Conservation (phyloP, 1,284 basidiomycete genomes). For the Singerocomus rubriflavus region DNA sequence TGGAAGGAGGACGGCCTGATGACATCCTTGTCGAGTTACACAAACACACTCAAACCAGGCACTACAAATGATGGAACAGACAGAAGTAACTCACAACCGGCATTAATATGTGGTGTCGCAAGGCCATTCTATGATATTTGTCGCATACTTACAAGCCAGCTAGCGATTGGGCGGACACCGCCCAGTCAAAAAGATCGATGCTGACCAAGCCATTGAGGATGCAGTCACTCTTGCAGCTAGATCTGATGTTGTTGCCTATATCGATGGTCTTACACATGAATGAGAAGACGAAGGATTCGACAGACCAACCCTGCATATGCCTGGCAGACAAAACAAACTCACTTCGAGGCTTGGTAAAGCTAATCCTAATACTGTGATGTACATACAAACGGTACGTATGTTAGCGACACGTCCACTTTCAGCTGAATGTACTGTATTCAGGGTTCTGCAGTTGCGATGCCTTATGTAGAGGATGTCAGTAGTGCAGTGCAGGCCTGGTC, state of each 20-base stretch:
- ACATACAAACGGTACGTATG: background rate
- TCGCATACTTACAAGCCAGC: background rate
- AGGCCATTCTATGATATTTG: background rate
- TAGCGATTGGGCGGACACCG: background rate
- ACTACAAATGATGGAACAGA: background rate
- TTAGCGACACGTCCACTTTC: background rate
- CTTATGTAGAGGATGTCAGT: background rate
- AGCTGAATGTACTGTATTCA: constrained; percentile 20
- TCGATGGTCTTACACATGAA: background rate
- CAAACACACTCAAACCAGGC: background rate
- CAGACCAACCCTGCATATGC: constrained; percentile 46
- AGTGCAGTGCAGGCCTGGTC: background rate
- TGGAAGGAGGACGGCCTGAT: background rate
- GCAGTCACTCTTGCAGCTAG: background rate
- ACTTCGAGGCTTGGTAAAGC: background rate
- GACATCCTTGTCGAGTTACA: background rate
- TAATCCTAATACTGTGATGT: background rate
- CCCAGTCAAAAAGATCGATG: background rate
- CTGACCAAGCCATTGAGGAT: background rate
- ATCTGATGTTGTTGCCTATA: background rate
- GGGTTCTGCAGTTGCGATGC: constrained; percentile 56
- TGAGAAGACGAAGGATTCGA: background rate
- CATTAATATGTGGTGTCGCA: background rate
- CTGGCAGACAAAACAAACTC: constrained; percentile 24
- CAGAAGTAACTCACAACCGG: background rate